Evolutionary conservation across 352 stramenopile species (phyloP), one percentile per base, ranked within the genome.

Genomic region (Phytophthora pseudosyringae): DNA sequence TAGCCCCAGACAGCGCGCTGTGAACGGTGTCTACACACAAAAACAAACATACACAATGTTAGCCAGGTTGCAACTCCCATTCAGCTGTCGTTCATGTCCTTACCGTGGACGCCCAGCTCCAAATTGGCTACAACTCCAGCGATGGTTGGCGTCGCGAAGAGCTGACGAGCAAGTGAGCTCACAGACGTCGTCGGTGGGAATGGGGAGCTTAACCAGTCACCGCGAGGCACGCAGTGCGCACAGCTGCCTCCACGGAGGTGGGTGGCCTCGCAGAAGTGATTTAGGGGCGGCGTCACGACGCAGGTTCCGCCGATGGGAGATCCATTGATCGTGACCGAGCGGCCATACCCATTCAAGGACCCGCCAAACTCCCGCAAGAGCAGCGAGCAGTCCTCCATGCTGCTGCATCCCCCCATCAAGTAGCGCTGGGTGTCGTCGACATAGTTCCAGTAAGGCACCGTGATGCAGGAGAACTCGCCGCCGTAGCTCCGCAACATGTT

Each of bases 381-480:
- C 16, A 73, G 62, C 51, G 86, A 82, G 39, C 88, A 96, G 16
- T 83, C 79, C 48, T 93, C 78, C 73, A 96, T 83, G 58, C 81
- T 94, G 28, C 41, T 29, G 35, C 88, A 96, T 29, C 40, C 55
- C 0, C 86, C 83, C 16, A 66, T 67, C 26, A 93, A 68, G 53
- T 87, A 96, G 39, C 64, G 77, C 9, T 84, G 72, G n/a, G 88
- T 95, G 46, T 96, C 76, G 51, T 93, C 69, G 21, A 93, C 84
- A 45, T 94, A 96, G 71, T 96, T 90, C 82, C 82, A 96, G 75
- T 93, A 96, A 7, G 89, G 89, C 12, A 96, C 50, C 10, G 89
- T 96, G 47, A 96, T 76, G 57, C 89, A 96, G n/a, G 86, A 73
- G 49, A 90, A 95, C 36, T 90, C 83, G 7, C 78, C 78, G 9